A percentile compares a stretch with the other conserved stretches of the same genome.
These are phyloP conservation scores for Raddia distichophylla DNA, from an alignment of 176 grass and related monocot species.

Conservation along the genomic window DNA sequence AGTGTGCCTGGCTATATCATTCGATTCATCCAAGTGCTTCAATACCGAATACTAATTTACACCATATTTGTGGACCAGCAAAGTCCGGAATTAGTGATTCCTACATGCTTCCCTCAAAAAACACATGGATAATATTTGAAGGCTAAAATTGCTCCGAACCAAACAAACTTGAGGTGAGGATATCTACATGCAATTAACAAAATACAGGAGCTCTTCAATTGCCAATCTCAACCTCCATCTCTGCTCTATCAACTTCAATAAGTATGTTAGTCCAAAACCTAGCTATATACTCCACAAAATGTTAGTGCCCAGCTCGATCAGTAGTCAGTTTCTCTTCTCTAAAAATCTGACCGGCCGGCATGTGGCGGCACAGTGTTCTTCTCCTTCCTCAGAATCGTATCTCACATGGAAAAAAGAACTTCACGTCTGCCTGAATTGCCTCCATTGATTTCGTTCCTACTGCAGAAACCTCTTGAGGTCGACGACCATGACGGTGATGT, in stretches of 20 bases:
- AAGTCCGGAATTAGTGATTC: background rate
- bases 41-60: too few relatives aligned
- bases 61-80: too few relatives aligned
- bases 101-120: background rate
- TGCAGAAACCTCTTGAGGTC: conserved; percentile 62
- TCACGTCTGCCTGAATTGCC: too few relatives aligned
- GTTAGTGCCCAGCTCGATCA: background rate
- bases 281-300: background rate
- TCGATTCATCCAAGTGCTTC: too few relatives aligned
- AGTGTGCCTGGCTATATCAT: too few relatives aligned
- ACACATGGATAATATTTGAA: background rate
- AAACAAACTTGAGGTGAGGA: background rate
- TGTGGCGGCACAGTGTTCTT: background rate
- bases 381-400: background rate
- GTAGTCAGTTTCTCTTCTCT: background rate
- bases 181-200: background rate
- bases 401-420: too few relatives aligned
- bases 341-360: background rate
- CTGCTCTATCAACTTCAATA: background rate
- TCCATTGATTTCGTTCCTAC: background rate
- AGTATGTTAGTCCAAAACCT: background rate
- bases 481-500: conserved; percentile 81
- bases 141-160: background rate
- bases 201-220: background rate
- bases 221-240: background rate